A percentile compares a stretch with the other conserved stretches of the same genome.
Conservation (phyloP, 2,329 filamentous ascomycete species). For the Ophiostoma quercus region DNA sequence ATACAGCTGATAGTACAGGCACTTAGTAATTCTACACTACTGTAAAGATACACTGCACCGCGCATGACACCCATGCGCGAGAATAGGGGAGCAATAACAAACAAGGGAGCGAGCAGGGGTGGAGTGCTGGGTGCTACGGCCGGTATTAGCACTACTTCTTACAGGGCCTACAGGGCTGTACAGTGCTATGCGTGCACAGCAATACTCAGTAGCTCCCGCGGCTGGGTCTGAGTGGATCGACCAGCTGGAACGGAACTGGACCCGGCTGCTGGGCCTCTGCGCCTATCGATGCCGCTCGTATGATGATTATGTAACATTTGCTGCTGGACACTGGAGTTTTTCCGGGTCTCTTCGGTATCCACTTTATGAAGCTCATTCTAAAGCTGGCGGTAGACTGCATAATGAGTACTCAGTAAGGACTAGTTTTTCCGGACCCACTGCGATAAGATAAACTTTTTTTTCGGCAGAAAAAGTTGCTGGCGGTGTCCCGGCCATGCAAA, state of each 20-base stretch:
- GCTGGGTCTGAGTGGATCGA: slow-evolving; percentile 1
- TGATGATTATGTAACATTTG: not conserved
- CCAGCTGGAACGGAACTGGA: not conserved
- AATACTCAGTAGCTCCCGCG: no score
- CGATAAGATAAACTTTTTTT: slow-evolving; percentile 29
- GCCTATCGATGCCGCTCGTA: not conserved
- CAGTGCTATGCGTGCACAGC: no score
- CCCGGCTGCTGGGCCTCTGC: not conserved
- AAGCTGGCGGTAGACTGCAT: no score
- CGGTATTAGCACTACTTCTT: not conserved
- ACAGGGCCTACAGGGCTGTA: not conserved
- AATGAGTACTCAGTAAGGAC: not conserved
- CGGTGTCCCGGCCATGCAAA: slow-evolving; percentile 14
- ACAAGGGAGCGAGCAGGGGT: slow-evolving; percentile 15
- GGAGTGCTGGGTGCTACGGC: not conserved
- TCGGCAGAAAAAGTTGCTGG: slow-evolving; percentile 14
- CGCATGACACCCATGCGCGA: not conserved
- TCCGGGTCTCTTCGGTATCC: not conserved
- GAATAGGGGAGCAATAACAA: slow-evolving; percentile 23
- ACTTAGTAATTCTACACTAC: not conserved
- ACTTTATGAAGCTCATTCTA: not conserved
- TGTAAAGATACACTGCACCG: not conserved
- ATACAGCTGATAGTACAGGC: not conserved
- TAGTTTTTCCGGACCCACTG: slow-evolving; percentile 14
- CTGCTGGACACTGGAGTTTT: not conserved